Base-by-base conservation (phyloP, 371 early-diverging fungal genomes). In the Synchytrium microbalum region DNA sequence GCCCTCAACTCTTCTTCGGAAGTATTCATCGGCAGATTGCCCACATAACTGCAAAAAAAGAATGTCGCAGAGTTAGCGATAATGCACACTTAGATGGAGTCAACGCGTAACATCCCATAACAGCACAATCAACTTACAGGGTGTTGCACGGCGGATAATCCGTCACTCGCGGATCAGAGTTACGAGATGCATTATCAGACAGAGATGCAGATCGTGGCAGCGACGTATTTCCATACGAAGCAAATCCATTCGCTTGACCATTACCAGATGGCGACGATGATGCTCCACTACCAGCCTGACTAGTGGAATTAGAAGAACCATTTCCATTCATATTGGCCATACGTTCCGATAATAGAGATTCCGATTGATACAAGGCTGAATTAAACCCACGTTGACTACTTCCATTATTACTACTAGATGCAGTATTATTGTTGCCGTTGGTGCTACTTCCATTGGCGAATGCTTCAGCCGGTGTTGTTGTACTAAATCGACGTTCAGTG, bases 141-240 rank as follows among this genome's bases (percentile, higher is more conserved):
- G 95, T 94, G 71, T 94, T 96, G 78, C 96, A 94, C 1, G 95
- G 95, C n/a, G 94, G 93, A 71, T 96, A 94, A 71, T 92, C 46
- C 46, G 46, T 38, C 46, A 38, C 46, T 10, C 46, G 46, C 5
- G 46, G 5, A 19, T 38, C 46, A 5, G 46, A 38, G 19, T 38
- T 38, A 38, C 46, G 46, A 38, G 46, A 38, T 38, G 46, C 46
- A 38, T 19, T 38, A 5, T 38, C 46, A 5, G 46, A 38, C 46
- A 38, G 5, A 10, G 46, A 38, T 10, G 19, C 46, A 38, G 46
- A 38, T 38, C 46, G 46, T 10, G 46, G 46, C 19, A 38, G 19
- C 19, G 46, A 38, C 5, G 46, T 19, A 38, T 5, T 38, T 10
- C 46, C 46, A 38, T 38, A 38, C 19, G 46, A 19, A 38, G 46